phyloP scores from a whole-genome alignment of 176 grass and related monocot species.

The Musa troglodytarum region DNA sequence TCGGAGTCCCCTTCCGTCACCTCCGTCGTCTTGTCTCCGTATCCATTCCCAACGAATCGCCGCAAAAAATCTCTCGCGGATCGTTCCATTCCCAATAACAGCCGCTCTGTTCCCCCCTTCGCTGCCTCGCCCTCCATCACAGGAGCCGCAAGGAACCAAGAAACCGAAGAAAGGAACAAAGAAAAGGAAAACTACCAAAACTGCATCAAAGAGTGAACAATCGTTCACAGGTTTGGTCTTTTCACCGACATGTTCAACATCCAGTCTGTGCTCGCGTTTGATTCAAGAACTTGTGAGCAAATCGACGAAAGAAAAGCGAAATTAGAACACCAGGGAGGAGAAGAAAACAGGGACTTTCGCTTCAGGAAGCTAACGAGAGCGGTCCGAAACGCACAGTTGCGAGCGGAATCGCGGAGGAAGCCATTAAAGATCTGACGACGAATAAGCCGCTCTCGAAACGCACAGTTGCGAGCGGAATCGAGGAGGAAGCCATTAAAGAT shows the following conservation, averaged over 20 bases:
- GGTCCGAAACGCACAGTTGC: not conserved
- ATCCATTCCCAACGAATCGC: conserved; percentile 25
- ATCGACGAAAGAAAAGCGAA: not conserved
- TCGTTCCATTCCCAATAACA: not conserved
- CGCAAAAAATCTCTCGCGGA: conserved; percentile 50
- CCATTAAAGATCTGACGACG: not conserved
- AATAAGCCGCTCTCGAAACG: not conserved
- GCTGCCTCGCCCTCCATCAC: not conserved
- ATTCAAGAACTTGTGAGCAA: not conserved
- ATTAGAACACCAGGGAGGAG: not conserved
- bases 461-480: not conserved
- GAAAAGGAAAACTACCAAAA: not conserved
- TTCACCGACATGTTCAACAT: not conserved
- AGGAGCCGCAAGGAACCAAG: not conserved
- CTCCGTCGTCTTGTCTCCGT: conserved; percentile 4
- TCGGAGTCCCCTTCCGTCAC: conserved; percentile 27
- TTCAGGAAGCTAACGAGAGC: not conserved
- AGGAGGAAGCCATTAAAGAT: not conserved
- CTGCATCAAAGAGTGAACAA: not conserved
- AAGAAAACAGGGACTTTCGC: not conserved
- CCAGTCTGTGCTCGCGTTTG: no score
- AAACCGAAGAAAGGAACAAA: not conserved
- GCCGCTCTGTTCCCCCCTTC: not conserved
- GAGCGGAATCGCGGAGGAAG: not conserved
- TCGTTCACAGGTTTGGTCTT: not conserved